phyloP scores from a whole-genome alignment of 2,329 filamentous ascomycete genomes.

The Pseudofabraea citricarpa region DNA sequence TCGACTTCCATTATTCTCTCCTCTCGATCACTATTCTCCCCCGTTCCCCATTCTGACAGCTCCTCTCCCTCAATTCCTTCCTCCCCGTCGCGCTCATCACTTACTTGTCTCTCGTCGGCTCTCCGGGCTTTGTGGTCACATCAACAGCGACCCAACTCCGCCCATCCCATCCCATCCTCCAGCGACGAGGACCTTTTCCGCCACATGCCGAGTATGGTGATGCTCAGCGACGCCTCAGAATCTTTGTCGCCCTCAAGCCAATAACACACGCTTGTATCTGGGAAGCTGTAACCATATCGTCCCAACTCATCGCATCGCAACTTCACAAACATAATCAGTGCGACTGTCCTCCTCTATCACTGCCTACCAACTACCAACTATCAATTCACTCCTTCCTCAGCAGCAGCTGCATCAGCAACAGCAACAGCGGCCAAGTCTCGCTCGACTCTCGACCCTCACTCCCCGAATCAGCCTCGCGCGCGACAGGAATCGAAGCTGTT shows the following conservation, averaged over 20 bases:
- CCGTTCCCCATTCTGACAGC: too few species aligned
- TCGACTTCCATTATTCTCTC: too few species aligned
- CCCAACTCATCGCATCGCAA: not conserved
- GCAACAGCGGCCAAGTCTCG: too few species aligned
- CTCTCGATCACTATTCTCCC: too few species aligned
- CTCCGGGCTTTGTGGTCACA: too few species aligned
- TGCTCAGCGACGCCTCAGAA: not conserved
- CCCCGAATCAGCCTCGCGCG: not conserved
- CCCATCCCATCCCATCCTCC: not conserved
- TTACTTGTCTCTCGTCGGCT: too few species aligned
- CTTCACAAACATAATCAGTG: not conserved
- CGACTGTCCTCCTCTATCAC: not conserved
- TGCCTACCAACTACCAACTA: not conserved
- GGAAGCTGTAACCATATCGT: not conserved
- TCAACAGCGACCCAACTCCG: too few species aligned
- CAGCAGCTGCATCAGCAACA: too few species aligned
- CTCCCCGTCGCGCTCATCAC: too few species aligned
- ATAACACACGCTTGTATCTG: not conserved
- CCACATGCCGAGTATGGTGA: not conserved
- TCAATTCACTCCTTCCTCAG: not conserved
- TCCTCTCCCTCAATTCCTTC: too few species aligned
- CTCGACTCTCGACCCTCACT: not conserved
- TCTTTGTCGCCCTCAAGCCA: constrained; percentile 1
- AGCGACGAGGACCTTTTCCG: not conserved
- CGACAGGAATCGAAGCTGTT: not conserved